Evolutionary conservation across 805 yeast species (phyloP), one percentile per base, ranked within the genome.

Genomic region (Teunomyces barrocoloradensis): DNA sequence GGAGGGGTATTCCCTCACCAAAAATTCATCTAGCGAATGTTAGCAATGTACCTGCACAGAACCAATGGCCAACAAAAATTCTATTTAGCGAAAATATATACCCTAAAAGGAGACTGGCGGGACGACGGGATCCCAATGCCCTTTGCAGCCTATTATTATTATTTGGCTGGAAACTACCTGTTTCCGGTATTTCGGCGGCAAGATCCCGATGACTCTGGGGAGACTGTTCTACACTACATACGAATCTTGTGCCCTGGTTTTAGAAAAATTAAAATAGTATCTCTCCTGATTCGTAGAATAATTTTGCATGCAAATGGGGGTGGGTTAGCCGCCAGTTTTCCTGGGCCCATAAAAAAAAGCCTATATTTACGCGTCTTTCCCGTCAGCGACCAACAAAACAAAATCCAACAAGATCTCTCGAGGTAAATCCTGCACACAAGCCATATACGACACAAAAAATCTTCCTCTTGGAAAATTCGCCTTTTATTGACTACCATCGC

Each of bases 401-500:
- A 37, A 37, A 37, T 37, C 40, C 40, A 37, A 37, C 40, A 37
- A 32, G 40, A 37, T 37, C 40, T 37, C 28, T n/a, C 3, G 21
- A 37, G 23, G 23, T 7, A 3, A n/a, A 23, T 37, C 40, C 40
- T 37, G 40, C 29, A 37, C 18, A 10, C 13, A 27, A 18, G 10
- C 20, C 6, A 4, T n/a, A 13, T 13, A 23, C 25, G 29, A 21
- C 40, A 35, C 40, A 37, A 37, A 37, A 25, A 37, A 23, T 20
- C 25, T 37, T 37, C 40, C 40, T 25, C 27, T 37, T n/a, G 40
- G 15, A 34, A 23, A 37, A 37, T 37, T 37, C 40, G 25, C 40
- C 29, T 20, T 37, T 37, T 37, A 23, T n/a, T 37, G 12, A 23
- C 15, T 10, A 21, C 40, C 29, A 23, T 37, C 23, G 40, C 40